phyloP scores from a whole-genome alignment of 805 yeast genomes.

The Pichia cabralensis region DNA sequence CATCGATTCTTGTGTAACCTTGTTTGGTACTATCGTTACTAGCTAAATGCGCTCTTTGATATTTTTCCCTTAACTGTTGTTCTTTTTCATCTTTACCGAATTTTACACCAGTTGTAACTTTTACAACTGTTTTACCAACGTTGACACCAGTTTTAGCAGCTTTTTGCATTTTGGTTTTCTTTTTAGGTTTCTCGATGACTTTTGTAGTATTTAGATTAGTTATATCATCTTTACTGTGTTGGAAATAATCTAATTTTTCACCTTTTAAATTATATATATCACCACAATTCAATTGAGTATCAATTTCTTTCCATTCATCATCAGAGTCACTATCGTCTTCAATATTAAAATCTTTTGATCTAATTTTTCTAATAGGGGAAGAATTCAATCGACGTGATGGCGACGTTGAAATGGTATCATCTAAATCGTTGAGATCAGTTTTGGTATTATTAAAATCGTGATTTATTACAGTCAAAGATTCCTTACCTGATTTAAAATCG shows the following conservation, averaged over 20 bases:
- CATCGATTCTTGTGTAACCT: slow-evolving; percentile 84
- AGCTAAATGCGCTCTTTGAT: slow-evolving; percentile 15
- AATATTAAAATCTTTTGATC: slow-evolving; percentile 7
- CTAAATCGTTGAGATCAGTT: too few species aligned
- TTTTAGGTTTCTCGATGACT: slow-evolving; percentile 1
- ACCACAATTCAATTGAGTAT: slow-evolving; percentile 56
- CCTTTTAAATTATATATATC: slow-evolving; percentile 80
- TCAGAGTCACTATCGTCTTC: slow-evolving; percentile 26
- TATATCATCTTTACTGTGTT: slow-evolving; percentile 21
- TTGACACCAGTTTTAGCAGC: slow-evolving; percentile 1
- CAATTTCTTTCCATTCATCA: slow-evolving; percentile 80
- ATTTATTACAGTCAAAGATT: slow-evolving; percentile 14
- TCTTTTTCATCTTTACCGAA: slow-evolving; percentile 7
- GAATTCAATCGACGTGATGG: too few species aligned
- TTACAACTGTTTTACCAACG: slow-evolving; percentile 7
- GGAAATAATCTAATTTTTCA: slow-evolving; percentile 37
- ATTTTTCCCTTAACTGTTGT: slow-evolving; percentile 10
- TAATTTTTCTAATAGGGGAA: too few species aligned
- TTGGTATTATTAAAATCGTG: slow-evolving; percentile 11
- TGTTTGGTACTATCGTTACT: slow-evolving; percentile 40
- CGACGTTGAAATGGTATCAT: too few species aligned
- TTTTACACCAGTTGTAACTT: slow-evolving; percentile 7
- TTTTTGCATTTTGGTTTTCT: slow-evolving; percentile 7
- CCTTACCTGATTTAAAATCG: slow-evolving; percentile 12
- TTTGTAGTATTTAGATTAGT: slow-evolving; percentile 5